A percentile compares a stretch with the other conserved stretches of the same genome.
Conservation (phyloP, 768 basidiomycete genomes). For the Termitomyces sp. region DNA sequence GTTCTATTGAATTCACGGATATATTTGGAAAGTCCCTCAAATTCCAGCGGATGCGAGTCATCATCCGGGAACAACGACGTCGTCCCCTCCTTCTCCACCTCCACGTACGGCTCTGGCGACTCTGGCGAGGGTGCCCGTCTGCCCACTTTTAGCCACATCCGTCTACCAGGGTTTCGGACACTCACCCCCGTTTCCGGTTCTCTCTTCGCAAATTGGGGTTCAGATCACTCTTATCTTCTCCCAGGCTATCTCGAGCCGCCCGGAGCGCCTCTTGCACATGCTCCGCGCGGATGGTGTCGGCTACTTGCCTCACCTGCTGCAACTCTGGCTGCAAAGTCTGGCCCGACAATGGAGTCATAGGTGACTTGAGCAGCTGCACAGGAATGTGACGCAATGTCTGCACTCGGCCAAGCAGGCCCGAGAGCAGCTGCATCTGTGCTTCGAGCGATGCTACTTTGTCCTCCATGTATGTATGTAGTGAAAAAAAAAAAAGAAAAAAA, state of each 20-base stretch:
- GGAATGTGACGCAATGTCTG: conserved; percentile 42
- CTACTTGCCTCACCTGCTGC: conserved; percentile 39
- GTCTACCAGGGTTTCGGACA: conserved; percentile 12
- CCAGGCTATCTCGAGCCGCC: conserved; percentile 50
- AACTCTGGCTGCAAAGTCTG: conserved; percentile 33
- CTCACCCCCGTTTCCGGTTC: conserved; percentile 53
- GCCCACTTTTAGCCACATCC: conserved; percentile 4
- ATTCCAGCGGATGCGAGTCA: conserved; percentile 30
- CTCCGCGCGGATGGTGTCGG: conserved; percentile 41
- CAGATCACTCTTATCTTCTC: conserved; percentile 44
- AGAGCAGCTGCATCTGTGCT: conserved; percentile 39
- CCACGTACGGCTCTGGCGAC: conserved; percentile 55
- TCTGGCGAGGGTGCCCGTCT: conserved; percentile 51
- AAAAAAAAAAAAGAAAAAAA: too few species aligned
- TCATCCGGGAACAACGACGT: conserved; percentile 41
- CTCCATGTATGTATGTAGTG: too few species aligned
- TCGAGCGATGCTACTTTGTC: conserved; percentile 21
- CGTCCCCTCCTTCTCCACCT: conserved; percentile 29
- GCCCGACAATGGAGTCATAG: conserved; percentile 19
- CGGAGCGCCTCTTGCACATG: conserved; percentile 53
- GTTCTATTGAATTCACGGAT: conserved; percentile 52
- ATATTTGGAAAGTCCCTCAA: conserved; percentile 44
- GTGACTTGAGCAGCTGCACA: conserved; percentile 34
- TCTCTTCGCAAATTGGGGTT: conserved; percentile 39
- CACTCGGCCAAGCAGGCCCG: conserved; percentile 38